phyloP scores from a whole-genome alignment of 2,329 filamentous ascomycete genomes.

The Aureobasidium sp. region DNA sequence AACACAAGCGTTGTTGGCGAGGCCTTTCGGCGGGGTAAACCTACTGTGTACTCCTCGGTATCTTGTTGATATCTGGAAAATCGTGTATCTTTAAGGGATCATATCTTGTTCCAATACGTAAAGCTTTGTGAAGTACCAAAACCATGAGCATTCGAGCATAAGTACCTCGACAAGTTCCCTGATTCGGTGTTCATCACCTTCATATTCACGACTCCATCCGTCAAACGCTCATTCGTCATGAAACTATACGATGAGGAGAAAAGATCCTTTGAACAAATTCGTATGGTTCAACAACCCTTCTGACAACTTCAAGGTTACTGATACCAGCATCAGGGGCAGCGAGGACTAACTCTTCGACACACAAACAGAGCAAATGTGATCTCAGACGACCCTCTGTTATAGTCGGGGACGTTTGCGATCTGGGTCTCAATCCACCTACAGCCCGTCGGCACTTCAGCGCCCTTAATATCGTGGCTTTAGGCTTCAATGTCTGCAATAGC shows the following conservation, averaged over 20 bases:
- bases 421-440: slow-evolving; percentile 30
- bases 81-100: not conserved
- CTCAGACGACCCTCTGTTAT: not conserved
- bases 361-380: not conserved
- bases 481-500: slow-evolving; percentile 51
- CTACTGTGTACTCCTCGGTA: not conserved
- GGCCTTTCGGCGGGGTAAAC: slow-evolving; percentile 8
- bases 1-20: too few species aligned
- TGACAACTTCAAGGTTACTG: too few species aligned
- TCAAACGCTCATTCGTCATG: not conserved
- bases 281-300: too few species aligned
- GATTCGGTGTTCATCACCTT: too few species aligned
- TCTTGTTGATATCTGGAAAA: not conserved
- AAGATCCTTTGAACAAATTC: too few species aligned
- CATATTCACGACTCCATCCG: too few species aligned
- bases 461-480: slow-evolving; percentile 41
- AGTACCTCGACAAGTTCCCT: too few species aligned
- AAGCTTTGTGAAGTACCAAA: too few species aligned
- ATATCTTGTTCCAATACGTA: not conserved
- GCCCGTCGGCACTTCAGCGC: slow-evolving; percentile 51
- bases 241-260: not conserved
- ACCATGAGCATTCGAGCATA: too few species aligned
- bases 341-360: too few species aligned
- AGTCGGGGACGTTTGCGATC: not conserved
- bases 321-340: too few species aligned